A percentile compares a stretch with the other conserved stretches of the same genome.
Evolutionary conservation across 305 asterid genomes (phyloP).

Genomic region (Caryopteris hybrid): DNA sequence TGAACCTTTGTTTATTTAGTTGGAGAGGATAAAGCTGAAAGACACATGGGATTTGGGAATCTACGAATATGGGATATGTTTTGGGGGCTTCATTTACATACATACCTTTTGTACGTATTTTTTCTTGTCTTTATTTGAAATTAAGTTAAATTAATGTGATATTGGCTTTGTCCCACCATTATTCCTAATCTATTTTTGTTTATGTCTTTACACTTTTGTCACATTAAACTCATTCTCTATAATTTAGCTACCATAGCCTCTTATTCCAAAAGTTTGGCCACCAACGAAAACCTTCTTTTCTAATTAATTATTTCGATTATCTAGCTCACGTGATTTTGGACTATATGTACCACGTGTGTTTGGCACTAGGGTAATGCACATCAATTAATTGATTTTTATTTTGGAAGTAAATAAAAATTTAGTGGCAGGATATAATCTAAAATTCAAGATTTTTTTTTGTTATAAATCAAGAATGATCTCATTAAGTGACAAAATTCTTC

Average conservation of each 20-base stretch:
- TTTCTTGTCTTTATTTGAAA: constrained; percentile 21
- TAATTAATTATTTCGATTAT: not conserved
- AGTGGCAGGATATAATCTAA: too few species aligned
- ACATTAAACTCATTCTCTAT: not conserved
- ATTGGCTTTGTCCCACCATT: constrained; percentile 5
- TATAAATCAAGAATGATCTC: too few species aligned
- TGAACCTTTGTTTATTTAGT: constrained; percentile 2
- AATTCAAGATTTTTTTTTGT: too few species aligned
- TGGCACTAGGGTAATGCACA: not conserved
- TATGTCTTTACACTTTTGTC: constrained; percentile 1
- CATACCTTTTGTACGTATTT: constrained; percentile 8
- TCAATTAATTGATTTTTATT: too few species aligned
- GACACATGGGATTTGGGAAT: constrained; percentile 14
- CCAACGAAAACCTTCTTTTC: constrained; percentile 21
- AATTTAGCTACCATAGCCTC: too few species aligned
- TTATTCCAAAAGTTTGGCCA: constrained; percentile 21
- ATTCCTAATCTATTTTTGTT: constrained; percentile 17
- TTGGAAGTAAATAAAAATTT: too few species aligned
- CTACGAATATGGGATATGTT: constrained; percentile 7
- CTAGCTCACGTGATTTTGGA: constrained; percentile 13
- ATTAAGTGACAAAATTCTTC: too few species aligned
- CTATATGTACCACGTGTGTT: not conserved
- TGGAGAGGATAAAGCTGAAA: constrained; percentile 5
- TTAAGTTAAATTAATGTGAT: not conserved
- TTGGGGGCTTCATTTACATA: not conserved